A percentile compares a stretch with the other conserved stretches of the same genome.
Evolutionary conservation across 2,329 filamentous ascomycete species (phyloP).

Genomic region (Colletotrichum costaricense): DNA sequence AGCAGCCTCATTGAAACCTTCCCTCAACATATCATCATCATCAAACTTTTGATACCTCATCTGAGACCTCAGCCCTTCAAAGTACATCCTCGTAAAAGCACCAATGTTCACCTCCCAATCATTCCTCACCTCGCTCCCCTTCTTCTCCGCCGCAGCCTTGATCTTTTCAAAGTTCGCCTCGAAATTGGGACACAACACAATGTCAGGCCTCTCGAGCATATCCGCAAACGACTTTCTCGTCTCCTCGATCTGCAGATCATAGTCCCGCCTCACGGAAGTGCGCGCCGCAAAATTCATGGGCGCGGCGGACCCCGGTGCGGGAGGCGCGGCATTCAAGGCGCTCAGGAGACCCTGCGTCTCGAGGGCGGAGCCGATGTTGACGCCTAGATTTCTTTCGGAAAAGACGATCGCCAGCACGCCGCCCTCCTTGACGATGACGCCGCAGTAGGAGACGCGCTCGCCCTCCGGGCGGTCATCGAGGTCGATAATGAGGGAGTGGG

Average conservation of each 20-base stretch:
- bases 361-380: constrained; percentile 55
- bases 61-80: constrained; percentile 53
- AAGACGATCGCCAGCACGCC: constrained; percentile 61
- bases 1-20: constrained; percentile 60
- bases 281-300: constrained; percentile 57
- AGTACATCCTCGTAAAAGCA: constrained; percentile 53
- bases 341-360: constrained; percentile 50
- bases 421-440: constrained; percentile 56
- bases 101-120: constrained; percentile 60
- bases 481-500: constrained; percentile 59
- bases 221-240: constrained; percentile 50
- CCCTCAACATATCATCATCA: constrained; percentile 60
- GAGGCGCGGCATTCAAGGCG: constrained; percentile 58
- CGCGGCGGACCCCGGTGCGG: constrained; percentile 39
- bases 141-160: constrained; percentile 44
- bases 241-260: constrained; percentile 54
- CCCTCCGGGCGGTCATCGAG: constrained; percentile 53
- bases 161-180: constrained; percentile 56
- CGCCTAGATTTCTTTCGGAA: constrained; percentile 52
- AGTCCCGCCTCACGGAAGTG: constrained; percentile 54
- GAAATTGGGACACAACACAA: constrained; percentile 60
- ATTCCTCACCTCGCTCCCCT: constrained; percentile 44
- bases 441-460: constrained; percentile 55
- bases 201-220: constrained; percentile 49
- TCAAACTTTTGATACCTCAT: constrained; percentile 58